Evolutionary conservation across 306 rosid species (phyloP), one percentile per base, ranked within the genome.

Genomic region (Vigna hirtella): DNA sequence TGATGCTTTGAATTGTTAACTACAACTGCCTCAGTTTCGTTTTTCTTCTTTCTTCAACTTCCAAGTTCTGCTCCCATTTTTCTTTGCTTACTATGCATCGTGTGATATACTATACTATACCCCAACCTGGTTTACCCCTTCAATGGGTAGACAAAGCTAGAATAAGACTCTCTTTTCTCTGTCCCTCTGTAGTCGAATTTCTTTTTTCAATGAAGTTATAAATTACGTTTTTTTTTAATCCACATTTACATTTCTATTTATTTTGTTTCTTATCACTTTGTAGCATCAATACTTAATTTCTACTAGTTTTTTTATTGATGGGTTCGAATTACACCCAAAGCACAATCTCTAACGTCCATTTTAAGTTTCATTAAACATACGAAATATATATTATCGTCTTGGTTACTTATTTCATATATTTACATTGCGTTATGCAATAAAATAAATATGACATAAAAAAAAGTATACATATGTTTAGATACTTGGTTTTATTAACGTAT

Each of bases 31-130:
- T 18, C 1, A 17, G 51, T 52, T 47, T 32, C 5, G 49, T 72
- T 61, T 30, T 30, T 30, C 32, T 30, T 3, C 32, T 30, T 51
- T 15, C 12, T 8, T 12, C 12, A 14, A 13, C 15, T 58, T 42
- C 7, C 7, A 15, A 70, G 22, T 70, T 59, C 48, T 70, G 48
- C 24, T 53, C 13, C 7, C 38, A 13, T 51, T 76, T 48, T 32
- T 63, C 63, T 30, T 30, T 70, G 61, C 30, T 77, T 64, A 15
- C 70, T 53, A 22, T 72, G 78, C 16, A 53, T 50, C 8, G 53
- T 64, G 70, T 79, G 65, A 77, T 16, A 34, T 16, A 1, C n/a
- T 62, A 14, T 14, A 1, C 16, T 62, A 30, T 14, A 1, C 8
- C 1, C 6, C n/a, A 2, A 59, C 66, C 36, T 28, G 43, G 5